These are phyloP conservation scores for Ilex paraguariensis DNA, from an alignment of 305 asterid species.

Conservation along the genomic window DNA sequence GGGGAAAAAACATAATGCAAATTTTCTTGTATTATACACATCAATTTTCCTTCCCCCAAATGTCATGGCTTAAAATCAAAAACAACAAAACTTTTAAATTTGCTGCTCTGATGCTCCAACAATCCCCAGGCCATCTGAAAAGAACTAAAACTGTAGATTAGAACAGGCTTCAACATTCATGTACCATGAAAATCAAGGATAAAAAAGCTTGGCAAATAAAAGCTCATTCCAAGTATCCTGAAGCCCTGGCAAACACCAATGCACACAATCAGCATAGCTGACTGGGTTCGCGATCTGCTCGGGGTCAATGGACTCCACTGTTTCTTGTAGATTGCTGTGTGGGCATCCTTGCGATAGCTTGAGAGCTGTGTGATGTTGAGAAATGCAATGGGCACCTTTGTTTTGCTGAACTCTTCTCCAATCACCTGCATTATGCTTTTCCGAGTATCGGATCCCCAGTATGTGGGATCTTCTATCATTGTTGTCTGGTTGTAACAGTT, in stretches of 20 bases:
- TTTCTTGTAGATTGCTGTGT: conserved; percentile 41
- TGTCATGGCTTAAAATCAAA: no score
- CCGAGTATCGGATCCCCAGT: conserved; percentile 37
- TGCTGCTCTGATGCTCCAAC: no score
- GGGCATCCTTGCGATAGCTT: conserved; percentile 37
- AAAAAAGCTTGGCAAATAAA: conserved; percentile 35
- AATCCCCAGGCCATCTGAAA: no score
- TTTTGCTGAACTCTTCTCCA: conserved; percentile 28
- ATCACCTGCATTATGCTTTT: conserved; percentile 38
- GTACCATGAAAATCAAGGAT: conserved; percentile 16
- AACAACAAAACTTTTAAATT: no score
- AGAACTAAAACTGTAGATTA: no score
- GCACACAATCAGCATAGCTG: conserved; percentile 46
- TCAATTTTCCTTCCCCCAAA: no score
- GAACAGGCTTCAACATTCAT: no score
- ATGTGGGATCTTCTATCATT: conserved; percentile 25
- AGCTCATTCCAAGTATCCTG: conserved; percentile 56
- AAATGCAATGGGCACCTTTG: conserved; percentile 34
- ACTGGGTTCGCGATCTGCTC: conserved; percentile 35
- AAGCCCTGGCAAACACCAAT: conserved; percentile 50
- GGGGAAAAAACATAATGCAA: no score
- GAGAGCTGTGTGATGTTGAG: conserved; percentile 43
- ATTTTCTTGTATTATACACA: no score
- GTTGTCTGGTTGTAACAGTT: conserved; percentile 36
- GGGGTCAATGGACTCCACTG: conserved; percentile 38